These are phyloP conservation scores for Choiromyces venosus DNA, from an alignment of 495 filamentous ascomycete species.

Conservation along the genomic window DNA sequence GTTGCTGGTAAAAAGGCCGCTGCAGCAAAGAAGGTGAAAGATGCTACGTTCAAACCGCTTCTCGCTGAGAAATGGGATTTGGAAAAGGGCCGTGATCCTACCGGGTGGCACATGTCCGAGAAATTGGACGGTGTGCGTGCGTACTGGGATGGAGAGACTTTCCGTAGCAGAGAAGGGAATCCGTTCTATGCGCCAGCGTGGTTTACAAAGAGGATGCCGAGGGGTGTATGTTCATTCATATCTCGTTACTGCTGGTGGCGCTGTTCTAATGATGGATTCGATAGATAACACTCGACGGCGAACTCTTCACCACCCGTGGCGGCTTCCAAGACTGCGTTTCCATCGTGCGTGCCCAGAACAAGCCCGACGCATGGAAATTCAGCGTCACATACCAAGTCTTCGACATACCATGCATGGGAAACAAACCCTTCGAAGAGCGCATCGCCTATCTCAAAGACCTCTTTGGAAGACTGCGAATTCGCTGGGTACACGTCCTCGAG, in stretches of 20 bases:
- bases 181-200: conserved; percentile 41
- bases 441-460: conserved; percentile 25
- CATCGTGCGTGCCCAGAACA: conserved; percentile 41
- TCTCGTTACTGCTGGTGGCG: background rate
- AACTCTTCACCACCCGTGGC: conserved; percentile 40
- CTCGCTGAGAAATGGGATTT: conserved; percentile 42
- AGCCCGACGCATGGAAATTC: conserved; percentile 39
- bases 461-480: conserved; percentile 27
- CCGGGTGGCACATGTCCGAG: conserved; percentile 37
- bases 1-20: background rate
- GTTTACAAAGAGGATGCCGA: conserved; percentile 41
- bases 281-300: conserved; percentile 37
- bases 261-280: conserved; percentile 5
- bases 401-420: conserved; percentile 33
- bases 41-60: conserved; percentile 35
- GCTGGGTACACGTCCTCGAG: conserved; percentile 36
- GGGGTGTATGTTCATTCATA: conserved; percentile 16
- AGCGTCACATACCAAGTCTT: conserved; percentile 40
- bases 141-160: conserved; percentile 39
- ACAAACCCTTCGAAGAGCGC: conserved; percentile 37
- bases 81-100: conserved; percentile 32
- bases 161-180: conserved; percentile 39
- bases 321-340: conserved; percentile 42
- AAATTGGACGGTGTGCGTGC: conserved; percentile 43
- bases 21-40: conserved; percentile 17